Evolutionary conservation across 805 yeast species (phyloP), one percentile per base, ranked within the genome.

Genomic region (Metschnikowia baotianmanensis): DNA sequence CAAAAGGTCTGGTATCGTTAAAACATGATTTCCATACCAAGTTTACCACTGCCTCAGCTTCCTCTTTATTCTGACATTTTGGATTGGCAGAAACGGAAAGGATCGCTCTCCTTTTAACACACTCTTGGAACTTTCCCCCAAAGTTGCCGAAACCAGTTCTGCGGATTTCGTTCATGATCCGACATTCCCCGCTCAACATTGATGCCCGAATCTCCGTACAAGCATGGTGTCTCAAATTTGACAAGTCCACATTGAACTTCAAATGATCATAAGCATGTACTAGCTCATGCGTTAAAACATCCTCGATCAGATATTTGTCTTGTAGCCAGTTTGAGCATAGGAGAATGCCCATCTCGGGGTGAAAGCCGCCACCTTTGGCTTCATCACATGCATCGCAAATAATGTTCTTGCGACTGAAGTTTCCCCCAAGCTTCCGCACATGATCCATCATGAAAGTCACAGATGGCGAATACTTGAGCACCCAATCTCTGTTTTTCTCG

Each of bases 191-290:
- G 57, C 95, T 84, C 17, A 93, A 71, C 51, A 88, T 82, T 9
- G 95, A 83, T 0, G 99, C 99, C 45, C 99, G 73, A 37, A 93
- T 87, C 62, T 93, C 99, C 1, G 97, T 83, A 61, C 99, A 93
- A 1, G 99, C 99, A 59, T 91, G 98, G 58, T 93, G 99, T 55
- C 80, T 78, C 57, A 93, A 67, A 61, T 91, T 79, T 41, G 74
- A 56, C 84, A 96, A 85, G 61, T 93, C 87, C 2, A 93, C 89
- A 40, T 87, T 71, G 70, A 93, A 93, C 61, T 88, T 83, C 49
- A 86, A 69, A 56, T 89, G 82, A 63, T 93, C 99, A 62, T 87
- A 93, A 47, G 89, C 93, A 62, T 93, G 99, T 24, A 93, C 80
- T 60, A 93, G 71, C 58, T 93, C 99, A 59, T 93, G 99, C 2